Evolutionary conservation across 495 filamentous ascomycete genomes (phyloP).

Genomic region (Penicillium arizonense): DNA sequence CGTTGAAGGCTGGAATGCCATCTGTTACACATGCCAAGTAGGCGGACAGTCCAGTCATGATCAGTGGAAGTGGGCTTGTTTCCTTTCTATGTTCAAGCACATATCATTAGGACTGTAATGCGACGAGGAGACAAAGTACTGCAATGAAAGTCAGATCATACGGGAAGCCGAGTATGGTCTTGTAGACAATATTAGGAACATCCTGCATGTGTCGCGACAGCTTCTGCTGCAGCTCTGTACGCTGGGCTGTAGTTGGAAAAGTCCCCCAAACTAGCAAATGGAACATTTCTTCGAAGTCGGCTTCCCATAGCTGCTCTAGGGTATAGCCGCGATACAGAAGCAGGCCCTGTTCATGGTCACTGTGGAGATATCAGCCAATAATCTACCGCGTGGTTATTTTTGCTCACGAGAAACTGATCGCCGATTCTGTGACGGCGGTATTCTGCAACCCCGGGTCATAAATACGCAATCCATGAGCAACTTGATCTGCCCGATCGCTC

Average conservation of each 20-base stretch:
- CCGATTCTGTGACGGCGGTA: constrained; percentile 48
- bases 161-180: constrained; percentile 28
- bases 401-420: constrained; percentile 52
- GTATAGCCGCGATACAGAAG: constrained; percentile 34
- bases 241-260: constrained; percentile 23
- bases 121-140: background rate
- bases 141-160: constrained; percentile 8
- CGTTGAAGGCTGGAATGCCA: constrained; percentile 17
- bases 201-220: constrained; percentile 27
- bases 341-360: constrained; percentile 28
- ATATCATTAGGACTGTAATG: background rate
- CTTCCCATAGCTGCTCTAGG: constrained; percentile 32
- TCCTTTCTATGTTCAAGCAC: constrained; percentile 10
- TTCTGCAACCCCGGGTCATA: constrained; percentile 56
- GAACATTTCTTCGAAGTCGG: constrained; percentile 39
- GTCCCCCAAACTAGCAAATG: constrained; percentile 35
- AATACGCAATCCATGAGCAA: constrained; percentile 40
- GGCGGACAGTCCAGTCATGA: constrained; percentile 33
- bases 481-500: constrained; percentile 23
- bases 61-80: constrained; percentile 28
- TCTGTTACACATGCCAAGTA: constrained; percentile 26
- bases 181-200: constrained; percentile 25
- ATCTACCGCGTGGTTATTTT: background rate
- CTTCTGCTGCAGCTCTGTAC: constrained; percentile 16
- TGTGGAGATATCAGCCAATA: constrained; percentile 1